Conservation (phyloP, 805 yeast species). For the Candida nanaspora region DNA sequence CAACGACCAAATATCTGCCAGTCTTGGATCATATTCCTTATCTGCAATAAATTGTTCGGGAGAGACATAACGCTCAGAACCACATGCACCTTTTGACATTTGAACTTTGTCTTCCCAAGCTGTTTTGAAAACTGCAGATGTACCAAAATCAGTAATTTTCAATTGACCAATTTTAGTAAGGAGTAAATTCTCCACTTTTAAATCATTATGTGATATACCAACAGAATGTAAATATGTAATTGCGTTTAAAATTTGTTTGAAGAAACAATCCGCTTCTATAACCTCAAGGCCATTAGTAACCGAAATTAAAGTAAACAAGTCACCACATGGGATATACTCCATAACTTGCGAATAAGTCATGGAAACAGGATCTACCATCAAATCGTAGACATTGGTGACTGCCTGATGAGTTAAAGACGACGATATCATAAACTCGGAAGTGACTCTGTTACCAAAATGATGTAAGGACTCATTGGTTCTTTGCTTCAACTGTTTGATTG, state of each 20-base stretch:
- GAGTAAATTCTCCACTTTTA: slow-evolving; percentile 82
- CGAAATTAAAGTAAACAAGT: slow-evolving; percentile 54
- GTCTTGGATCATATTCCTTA: slow-evolving; percentile 62
- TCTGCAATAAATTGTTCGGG: slow-evolving; percentile 71
- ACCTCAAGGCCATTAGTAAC: slow-evolving; percentile 46
- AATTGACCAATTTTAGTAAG: slow-evolving; percentile 59
- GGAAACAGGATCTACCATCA: slow-evolving; percentile 64
- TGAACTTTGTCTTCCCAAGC: slow-evolving; percentile 80
- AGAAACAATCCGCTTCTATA: slow-evolving; percentile 78
- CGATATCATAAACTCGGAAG: slow-evolving; percentile 87
- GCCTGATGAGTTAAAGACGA: slow-evolving; percentile 69
- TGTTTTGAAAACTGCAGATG: slow-evolving; percentile 83
- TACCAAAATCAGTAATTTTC: slow-evolving; percentile 82
- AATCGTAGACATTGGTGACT: slow-evolving; percentile 69
- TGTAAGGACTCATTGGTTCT: slow-evolving; percentile 50
- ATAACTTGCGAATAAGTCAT: slow-evolving; percentile 81
- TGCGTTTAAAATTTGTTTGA: slow-evolving; percentile 81
- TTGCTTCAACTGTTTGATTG: slow-evolving; percentile 70
- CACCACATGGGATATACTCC: slow-evolving; percentile 94
- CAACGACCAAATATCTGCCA: slow-evolving; percentile 84
- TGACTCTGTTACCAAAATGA: slow-evolving; percentile 61
- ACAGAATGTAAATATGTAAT: slow-evolving; percentile 79
- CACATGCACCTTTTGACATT: slow-evolving; percentile 67
- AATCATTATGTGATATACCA: slow-evolving; percentile 91
- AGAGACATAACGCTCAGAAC: slow-evolving; percentile 86